These are phyloP conservation scores for Sporothrix mexicana DNA, from an alignment of 2,329 filamentous ascomycete species.

Conservation along the genomic window DNA sequence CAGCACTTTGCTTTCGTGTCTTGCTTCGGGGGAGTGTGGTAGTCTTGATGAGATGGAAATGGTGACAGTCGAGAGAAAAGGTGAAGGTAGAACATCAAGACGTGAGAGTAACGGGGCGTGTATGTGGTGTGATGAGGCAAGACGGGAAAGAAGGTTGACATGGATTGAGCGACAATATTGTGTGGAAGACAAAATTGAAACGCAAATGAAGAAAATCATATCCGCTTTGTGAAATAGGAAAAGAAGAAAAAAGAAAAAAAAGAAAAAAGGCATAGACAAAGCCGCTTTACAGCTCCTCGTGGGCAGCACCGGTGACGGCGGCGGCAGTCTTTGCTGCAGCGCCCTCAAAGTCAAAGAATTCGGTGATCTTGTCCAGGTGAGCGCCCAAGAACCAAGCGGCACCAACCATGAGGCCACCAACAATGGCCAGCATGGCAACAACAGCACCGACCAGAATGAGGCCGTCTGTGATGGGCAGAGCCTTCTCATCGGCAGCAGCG, in stretches of 20 bases:
- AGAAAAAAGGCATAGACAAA: neutral
- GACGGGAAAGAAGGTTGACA: neutral
- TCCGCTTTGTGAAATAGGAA: neutral
- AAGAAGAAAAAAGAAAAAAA: neutral
- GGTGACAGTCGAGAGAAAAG: neutral
- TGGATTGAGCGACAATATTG: neutral
- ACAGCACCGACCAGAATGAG: conserved; percentile 71
- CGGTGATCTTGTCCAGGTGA: conserved; percentile 74
- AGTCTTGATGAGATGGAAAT: neutral
- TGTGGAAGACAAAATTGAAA: neutral
- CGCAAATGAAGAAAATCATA: neutral
- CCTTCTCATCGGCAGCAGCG: conserved; percentile 44
- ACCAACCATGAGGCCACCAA: conserved; percentile 82
- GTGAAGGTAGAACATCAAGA: neutral
- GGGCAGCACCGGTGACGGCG: conserved; percentile 33
- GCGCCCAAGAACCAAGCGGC: conserved; percentile 81
- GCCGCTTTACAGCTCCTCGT: conserved; percentile 44
- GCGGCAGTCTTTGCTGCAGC: neutral
- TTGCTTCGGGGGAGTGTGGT: neutral
- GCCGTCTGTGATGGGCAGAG: conserved; percentile 63
- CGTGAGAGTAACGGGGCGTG: neutral
- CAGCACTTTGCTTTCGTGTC: neutral
- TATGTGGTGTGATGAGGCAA: neutral
- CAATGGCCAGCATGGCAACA: conserved; percentile 69
- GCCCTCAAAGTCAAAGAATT: conserved; percentile 41